These are phyloP conservation scores for Penicillium crystallinum DNA, from an alignment of 495 filamentous ascomycete species.

Conservation along the genomic window DNA sequence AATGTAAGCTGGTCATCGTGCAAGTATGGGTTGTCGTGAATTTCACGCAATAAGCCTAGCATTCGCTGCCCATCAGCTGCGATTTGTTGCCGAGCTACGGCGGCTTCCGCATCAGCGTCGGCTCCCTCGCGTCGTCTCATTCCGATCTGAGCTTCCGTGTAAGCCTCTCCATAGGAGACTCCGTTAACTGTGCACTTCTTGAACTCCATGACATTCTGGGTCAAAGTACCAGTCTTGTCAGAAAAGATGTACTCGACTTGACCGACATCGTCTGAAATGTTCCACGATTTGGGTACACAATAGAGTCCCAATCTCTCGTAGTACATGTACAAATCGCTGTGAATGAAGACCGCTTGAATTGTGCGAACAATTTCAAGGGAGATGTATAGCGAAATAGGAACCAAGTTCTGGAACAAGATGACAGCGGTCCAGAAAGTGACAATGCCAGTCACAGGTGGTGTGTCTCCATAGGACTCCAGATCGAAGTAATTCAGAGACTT, in stretches of 20 bases:
- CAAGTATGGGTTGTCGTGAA: slow-evolving; percentile 88
- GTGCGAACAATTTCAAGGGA: slow-evolving; percentile 94
- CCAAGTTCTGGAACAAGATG: slow-evolving; percentile 96
- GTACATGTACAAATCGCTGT: slow-evolving; percentile 92
- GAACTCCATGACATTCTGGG: slow-evolving; percentile 99
- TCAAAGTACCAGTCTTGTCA: slow-evolving; percentile 97
- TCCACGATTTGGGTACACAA: slow-evolving; percentile 98
- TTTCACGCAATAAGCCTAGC: slow-evolving; percentile 62
- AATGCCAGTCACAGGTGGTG: slow-evolving; percentile 74
- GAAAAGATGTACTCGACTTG: slow-evolving; percentile 99
- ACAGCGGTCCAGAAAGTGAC: slow-evolving; percentile 94
- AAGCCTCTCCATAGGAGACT: slow-evolving; percentile 91
- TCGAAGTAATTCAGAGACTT: slow-evolving; percentile 82
- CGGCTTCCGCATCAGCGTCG: slow-evolving; percentile 74
- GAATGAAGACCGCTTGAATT: slow-evolving; percentile 93
- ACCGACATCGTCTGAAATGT: slow-evolving; percentile 95
- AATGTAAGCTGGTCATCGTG: slow-evolving; percentile 88
- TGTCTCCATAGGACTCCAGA: slow-evolving; percentile 75
- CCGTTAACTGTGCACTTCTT: slow-evolving; percentile 97
- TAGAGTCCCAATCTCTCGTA: slow-evolving; percentile 90
- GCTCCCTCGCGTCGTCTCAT: slow-evolving; percentile 89
- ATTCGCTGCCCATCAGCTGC: slow-evolving; percentile 68
- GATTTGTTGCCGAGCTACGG: slow-evolving; percentile 70
- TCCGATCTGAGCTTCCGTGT: slow-evolving; percentile 92
- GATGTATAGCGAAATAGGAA: slow-evolving; percentile 97